Evolutionary conservation across 306 rosid genomes (phyloP).

Genomic region (Trifolium dubium): DNA sequence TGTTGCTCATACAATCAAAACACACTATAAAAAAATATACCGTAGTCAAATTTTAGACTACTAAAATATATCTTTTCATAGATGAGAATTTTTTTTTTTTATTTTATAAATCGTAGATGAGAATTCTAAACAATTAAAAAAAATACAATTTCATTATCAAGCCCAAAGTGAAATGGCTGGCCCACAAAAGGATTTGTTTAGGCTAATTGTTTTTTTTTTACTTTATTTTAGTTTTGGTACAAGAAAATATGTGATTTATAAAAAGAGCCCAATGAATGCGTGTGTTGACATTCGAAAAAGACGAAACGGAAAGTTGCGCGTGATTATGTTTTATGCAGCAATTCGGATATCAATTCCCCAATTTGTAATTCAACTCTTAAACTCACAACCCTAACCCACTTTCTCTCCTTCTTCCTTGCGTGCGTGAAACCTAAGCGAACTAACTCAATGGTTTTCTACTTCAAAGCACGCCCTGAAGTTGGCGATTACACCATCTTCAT

Average conservation of each 20-base stretch:
- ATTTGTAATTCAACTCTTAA: slow-evolving; percentile 27
- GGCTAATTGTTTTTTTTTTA: no score
- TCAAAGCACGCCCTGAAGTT: slow-evolving; percentile 94
- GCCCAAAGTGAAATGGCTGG: no score
- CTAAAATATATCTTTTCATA: no score
- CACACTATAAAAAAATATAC: no score
- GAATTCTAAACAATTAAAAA: no score
- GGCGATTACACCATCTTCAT: slow-evolving; percentile 97
- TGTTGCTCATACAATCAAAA: no score
- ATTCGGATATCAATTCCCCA: slow-evolving; percentile 28
- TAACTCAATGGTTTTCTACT: slow-evolving; percentile 83
- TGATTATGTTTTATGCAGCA: slow-evolving; percentile 27
- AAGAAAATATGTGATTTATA: not conserved
- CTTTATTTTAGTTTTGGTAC: no score
- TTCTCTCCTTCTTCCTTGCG: slow-evolving; percentile 6
- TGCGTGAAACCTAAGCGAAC: slow-evolving; percentile 30
- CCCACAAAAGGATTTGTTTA: no score
- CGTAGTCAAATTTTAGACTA: no score
- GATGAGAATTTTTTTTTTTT: no score
- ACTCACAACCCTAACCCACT: slow-evolving; percentile 52
- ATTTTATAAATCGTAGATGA: no score
- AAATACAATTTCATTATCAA: no score
- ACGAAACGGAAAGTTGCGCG: slow-evolving; percentile 16
- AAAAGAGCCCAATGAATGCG: not conserved
- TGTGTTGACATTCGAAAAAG: not conserved